Evolutionary conservation across 768 basidiomycete species (phyloP).

Genomic region (Kondoa malvinella): DNA sequence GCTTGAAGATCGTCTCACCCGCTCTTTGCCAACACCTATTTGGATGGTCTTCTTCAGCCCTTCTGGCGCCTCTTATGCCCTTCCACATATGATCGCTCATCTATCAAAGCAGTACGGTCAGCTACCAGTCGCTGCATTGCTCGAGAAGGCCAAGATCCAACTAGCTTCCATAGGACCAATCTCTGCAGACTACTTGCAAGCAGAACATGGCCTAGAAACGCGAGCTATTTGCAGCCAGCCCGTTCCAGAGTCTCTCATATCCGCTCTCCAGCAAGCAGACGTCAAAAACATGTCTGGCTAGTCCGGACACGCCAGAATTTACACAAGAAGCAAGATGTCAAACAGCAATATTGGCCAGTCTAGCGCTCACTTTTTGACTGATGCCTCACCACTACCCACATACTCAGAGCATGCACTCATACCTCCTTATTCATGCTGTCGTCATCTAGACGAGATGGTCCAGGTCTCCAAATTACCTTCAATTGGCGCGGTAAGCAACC

Average conservation of each 20-base stretch:
- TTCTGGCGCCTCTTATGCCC: slow-evolving; percentile 9
- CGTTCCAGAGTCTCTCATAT: not conserved
- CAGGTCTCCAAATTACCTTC: no score
- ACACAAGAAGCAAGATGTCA: no score
- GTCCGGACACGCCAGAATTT: no score
- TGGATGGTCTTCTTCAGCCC: slow-evolving; percentile 23
- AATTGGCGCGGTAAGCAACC: no score
- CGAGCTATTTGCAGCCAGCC: not conserved
- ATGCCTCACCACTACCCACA: no score
- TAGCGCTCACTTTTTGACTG: no score
- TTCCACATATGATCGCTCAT: not conserved
- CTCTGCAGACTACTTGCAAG: not conserved
- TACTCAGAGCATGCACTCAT: no score
- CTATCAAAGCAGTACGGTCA: no score
- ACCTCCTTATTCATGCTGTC: no score
- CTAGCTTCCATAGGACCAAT: not conserved
- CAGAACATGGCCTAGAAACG: not conserved
- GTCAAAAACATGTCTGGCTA: not conserved
- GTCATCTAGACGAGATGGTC: no score
- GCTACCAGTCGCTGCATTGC: no score
- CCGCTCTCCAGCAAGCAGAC: not conserved
- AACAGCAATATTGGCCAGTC: no score
- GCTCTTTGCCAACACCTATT: not conserved
- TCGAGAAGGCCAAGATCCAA: not conserved
- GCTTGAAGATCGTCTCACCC: slow-evolving; percentile 2